Base-by-base conservation (phyloP, 2,329 filamentous ascomycete species). In the Periconia digitata region DNA sequence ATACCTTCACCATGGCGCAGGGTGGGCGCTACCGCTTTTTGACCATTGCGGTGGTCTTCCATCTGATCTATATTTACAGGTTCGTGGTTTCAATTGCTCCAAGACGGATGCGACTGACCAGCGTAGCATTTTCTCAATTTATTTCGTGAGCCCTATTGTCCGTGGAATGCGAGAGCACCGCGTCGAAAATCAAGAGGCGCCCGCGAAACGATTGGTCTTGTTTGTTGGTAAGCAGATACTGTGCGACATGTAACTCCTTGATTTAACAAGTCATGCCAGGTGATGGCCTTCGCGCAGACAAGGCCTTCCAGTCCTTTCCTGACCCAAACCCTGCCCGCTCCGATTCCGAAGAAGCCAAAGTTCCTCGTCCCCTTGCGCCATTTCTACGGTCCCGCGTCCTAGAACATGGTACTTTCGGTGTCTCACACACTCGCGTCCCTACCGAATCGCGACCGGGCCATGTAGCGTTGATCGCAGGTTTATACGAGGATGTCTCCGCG, bases 401-500 rank as follows among this genome's bases (percentile, higher is more conserved):
- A 38, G 82, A 89, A 56, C 85, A 95, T 62, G 94, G 92, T 52
- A 99, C 94, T 1, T 99, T 99, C 71, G 94, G 94, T 29, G 90
- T 99, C 34, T 97, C 92, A 2, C 94, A 99, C 71, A 99, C 94
- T 6, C 86, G 94, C 42, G 92, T 99, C 1, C 94, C 94, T 7
- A 99, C 94, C 18, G 94, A 99, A 73, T 99, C 94, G 16, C 84
- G 94, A 17, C 94, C 94, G 0, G 94, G 94, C 15, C 94, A 99
- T 77, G 94, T 99, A 49, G 95, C 94, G 29, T 81, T 99, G 46
- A 99, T 99, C 63, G 94, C 94, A 6, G 94, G 94, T 4, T 76
- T 99, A 32, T 99, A 99, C 69, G 94, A 99, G 73, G 94, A 99
- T 77, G 94, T 99, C 1, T 97, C 94, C 27, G 89, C 94, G 2